Conservation (phyloP, 768 basidiomycete genomes). For the Candolleomyces eurysporus region DNA sequence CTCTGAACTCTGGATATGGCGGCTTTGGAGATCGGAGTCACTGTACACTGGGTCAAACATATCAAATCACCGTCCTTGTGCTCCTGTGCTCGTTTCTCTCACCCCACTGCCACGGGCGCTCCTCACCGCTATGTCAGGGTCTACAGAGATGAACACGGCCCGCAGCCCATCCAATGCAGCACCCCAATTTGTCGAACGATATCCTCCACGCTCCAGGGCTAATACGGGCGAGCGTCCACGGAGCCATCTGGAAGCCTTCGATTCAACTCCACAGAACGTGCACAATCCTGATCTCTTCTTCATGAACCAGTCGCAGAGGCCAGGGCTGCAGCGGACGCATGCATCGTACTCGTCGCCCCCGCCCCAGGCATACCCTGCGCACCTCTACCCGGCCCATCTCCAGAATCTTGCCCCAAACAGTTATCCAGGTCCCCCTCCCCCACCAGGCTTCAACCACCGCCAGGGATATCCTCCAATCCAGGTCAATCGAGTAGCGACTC, state of each 20-base stretch:
- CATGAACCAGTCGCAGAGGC: conserved; percentile 10
- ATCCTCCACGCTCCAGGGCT: neutral
- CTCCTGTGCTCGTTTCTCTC: too few relatives aligned
- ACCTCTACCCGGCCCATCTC: conserved; percentile 32
- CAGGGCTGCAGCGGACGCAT: neutral
- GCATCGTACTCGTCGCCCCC: neutral
- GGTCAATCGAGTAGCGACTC: neutral
- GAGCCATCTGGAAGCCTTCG: neutral
- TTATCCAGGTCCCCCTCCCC: conserved; percentile 24
- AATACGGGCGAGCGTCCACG: neutral
- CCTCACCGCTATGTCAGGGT: too few relatives aligned
- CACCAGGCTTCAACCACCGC: conserved; percentile 19
- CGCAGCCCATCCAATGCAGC: too few relatives aligned
- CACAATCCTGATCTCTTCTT: conserved; percentile 32
- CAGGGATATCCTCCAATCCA: neutral
- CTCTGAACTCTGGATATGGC: too few relatives aligned
- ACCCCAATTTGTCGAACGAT: too few relatives aligned
- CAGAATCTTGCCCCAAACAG: conserved; percentile 26
- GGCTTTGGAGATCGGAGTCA: too few relatives aligned
- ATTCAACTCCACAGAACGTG: conserved; percentile 23
- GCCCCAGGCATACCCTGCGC: conserved; percentile 13
- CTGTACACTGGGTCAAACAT: too few relatives aligned
- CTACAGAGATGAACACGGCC: too few relatives aligned
- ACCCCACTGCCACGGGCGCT: too few relatives aligned
- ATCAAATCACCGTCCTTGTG: too few relatives aligned